Conservation (phyloP, 2,329 filamentous ascomycete species). For the Macrophomina pseudophaseolina region DNA sequence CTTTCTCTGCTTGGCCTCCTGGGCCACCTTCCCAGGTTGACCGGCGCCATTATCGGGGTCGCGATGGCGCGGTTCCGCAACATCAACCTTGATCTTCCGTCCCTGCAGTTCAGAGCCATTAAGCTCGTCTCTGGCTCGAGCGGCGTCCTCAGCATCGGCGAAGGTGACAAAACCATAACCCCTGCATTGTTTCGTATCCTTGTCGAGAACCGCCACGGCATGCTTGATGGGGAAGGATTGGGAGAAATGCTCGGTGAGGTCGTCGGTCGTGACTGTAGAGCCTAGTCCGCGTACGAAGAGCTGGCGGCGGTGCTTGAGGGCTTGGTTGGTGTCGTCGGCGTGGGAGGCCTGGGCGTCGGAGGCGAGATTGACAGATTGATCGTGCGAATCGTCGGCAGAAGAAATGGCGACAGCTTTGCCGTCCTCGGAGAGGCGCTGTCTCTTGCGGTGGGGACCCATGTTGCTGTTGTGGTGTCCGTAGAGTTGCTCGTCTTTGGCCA, state of each 20-base stretch:
- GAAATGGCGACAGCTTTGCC: conserved; percentile 41
- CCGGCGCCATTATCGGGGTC: conserved; percentile 38
- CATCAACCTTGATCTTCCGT: conserved; percentile 80
- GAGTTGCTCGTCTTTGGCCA: neutral
- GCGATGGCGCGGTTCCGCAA: conserved; percentile 84
- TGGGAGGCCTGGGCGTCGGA: conserved; percentile 10
- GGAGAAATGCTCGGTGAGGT: conserved; percentile 87
- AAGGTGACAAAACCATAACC: conserved; percentile 98
- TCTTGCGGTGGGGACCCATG: conserved; percentile 49
- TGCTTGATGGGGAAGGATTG: conserved; percentile 95
- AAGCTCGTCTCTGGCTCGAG: conserved; percentile 78
- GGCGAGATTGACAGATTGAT: conserved; percentile 28
- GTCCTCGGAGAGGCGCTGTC: conserved; percentile 48
- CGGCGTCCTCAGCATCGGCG: conserved; percentile 88
- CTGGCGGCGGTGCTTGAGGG: conserved; percentile 48
- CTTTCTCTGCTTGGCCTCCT: conserved; percentile 68
- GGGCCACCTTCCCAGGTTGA: conserved; percentile 51
- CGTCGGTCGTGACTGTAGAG: conserved; percentile 76
- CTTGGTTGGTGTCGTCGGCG: conserved; percentile 27
- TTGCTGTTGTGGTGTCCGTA: neutral
- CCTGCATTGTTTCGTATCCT: conserved; percentile 82
- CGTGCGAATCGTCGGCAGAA: conserved; percentile 30
- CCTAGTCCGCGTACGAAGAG: conserved; percentile 92
- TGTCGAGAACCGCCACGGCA: conserved; percentile 88
- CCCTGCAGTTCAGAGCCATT: conserved; percentile 79